Percentiles rank a stretch among this genome's conserved stretches.
These are phyloP conservation scores for Polysphondylium violaceum DNA, from an alignment of 78 protist species.

Conservation along the genomic window DNA sequence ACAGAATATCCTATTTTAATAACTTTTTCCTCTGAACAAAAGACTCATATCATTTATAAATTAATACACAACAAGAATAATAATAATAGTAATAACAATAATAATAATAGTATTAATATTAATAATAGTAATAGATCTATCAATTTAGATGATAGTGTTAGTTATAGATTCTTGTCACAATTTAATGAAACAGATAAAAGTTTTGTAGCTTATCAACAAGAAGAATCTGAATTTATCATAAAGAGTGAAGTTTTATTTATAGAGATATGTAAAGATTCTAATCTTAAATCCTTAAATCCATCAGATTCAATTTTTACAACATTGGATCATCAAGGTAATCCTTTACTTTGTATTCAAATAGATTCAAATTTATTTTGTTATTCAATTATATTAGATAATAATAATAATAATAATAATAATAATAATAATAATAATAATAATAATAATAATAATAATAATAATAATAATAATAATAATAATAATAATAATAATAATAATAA, in stretches of 20 bases:
- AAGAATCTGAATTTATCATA: conserved; percentile 22
- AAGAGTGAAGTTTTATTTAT: conserved; percentile 15
- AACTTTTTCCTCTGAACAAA: neutral
- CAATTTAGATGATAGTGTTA: neutral
- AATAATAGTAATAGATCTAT: neutral
- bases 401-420: conserved; percentile 6
- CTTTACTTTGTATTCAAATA: conserved; percentile 14
- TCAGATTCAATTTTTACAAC: conserved; percentile 16
- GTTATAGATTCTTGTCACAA: conserved; percentile 13
- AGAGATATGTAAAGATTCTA: neutral
- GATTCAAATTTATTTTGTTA: neutral
- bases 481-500: conserved; percentile 3
- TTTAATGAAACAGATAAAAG: conserved; percentile 30
- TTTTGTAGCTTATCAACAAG: neutral
- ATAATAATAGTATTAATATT: neutral
- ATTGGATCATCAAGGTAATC: conserved; percentile 7
- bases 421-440: conserved; percentile 9
- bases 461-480: conserved; percentile 7
- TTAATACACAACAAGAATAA: neutral
- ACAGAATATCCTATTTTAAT: conserved; percentile 29
- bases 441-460: conserved; percentile 7
- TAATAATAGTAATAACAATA: neutral
- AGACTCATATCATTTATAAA: conserved; percentile 18
- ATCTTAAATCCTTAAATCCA: neutral
- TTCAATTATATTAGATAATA: neutral